Percentiles rank a stretch among this genome's conserved stretches.
These are phyloP conservation scores for Fusarium bactridioides DNA, from an alignment of 2,329 filamentous ascomycete species.

Conservation along the genomic window DNA sequence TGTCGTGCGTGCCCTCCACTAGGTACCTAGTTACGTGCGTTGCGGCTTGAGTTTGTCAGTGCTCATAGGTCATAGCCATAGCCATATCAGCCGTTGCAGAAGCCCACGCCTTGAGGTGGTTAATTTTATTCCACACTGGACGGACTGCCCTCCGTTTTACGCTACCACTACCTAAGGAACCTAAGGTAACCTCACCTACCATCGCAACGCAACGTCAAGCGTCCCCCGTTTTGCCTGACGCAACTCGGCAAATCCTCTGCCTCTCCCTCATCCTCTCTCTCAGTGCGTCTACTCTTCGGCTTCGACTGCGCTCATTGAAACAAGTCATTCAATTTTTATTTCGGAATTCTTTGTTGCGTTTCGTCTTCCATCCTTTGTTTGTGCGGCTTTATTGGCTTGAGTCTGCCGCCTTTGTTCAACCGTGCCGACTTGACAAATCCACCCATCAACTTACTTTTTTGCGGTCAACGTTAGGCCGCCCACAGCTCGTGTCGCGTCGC, in stretches of 20 bases:
- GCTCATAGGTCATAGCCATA: slow-evolving; percentile 22
- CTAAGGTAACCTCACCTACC: neutral
- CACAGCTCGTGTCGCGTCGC: slow-evolving; percentile 36
- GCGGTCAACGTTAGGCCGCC: slow-evolving; percentile 25
- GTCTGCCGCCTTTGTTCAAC: slow-evolving; percentile 24
- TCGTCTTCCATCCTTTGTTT: slow-evolving; percentile 7
- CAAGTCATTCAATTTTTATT: slow-evolving; percentile 7
- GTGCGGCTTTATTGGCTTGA: slow-evolving; percentile 25
- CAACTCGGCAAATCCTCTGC: slow-evolving; percentile 32
- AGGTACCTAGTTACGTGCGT: neutral
- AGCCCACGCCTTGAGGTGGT: slow-evolving; percentile 2
- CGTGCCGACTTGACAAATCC: slow-evolving; percentile 1
- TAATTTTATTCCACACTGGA: slow-evolving; percentile 44
- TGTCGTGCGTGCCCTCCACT: neutral
- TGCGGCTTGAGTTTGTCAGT: slow-evolving; percentile 20
- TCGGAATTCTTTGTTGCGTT: slow-evolving; percentile 4
- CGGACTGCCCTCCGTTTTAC: slow-evolving; percentile 1
- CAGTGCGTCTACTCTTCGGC: slow-evolving; percentile 33
- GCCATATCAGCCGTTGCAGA: neutral
- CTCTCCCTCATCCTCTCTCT: slow-evolving; percentile 10
- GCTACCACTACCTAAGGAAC: neutral
- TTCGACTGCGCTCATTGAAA: slow-evolving; percentile 19
- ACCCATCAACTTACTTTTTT: slow-evolving; percentile 27
- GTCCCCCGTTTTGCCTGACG: slow-evolving; percentile 38
- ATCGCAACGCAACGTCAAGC: slow-evolving; percentile 32